These are phyloP conservation scores for Aleurites moluccanus DNA, from an alignment of 441 rosid species.

Conservation along the genomic window DNA sequence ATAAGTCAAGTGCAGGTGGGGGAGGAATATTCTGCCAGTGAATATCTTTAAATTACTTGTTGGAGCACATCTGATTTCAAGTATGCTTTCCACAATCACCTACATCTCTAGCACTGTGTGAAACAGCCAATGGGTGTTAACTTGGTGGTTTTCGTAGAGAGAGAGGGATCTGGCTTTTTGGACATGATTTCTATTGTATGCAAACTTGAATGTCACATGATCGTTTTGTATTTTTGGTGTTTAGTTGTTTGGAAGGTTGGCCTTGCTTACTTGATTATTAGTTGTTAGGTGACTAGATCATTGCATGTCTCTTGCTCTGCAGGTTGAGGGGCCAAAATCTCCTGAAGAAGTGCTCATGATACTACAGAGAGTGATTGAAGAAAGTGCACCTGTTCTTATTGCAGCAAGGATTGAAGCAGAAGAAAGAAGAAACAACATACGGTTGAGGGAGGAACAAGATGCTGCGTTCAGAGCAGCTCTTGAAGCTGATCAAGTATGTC, in stretches of 20 bases:
- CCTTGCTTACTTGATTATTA: not conserved
- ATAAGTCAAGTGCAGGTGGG: not conserved
- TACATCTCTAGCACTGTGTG: not conserved
- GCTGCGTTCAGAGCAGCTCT: slow-evolving; percentile 96
- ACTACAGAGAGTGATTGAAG: slow-evolving; percentile 87
- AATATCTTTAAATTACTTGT: not conserved
- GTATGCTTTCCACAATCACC: not conserved
- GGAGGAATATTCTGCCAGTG: no score
- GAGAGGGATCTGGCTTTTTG: not conserved
- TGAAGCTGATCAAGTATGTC: slow-evolving; percentile 91
- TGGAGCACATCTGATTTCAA: not conserved
- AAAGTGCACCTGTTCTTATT: slow-evolving; percentile 82
- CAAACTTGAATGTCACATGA: no score
- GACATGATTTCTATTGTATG: not conserved
- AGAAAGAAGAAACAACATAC: slow-evolving; percentile 79
- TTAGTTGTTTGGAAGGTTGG: not conserved
- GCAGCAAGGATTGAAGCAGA: slow-evolving; percentile 90
- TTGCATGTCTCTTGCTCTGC: slow-evolving; percentile 28
- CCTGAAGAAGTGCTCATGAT: slow-evolving; percentile 72
- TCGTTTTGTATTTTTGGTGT: not conserved
- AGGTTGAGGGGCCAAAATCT: slow-evolving; percentile 93
- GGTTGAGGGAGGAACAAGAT: slow-evolving; percentile 95
- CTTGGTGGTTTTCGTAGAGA: not conserved
- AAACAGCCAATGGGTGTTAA: not conserved
- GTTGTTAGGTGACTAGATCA: slow-evolving; percentile 2